Evolutionary conservation across 148 eudicot genomes (phyloP).

Genomic region (Amaranthus palmeri): DNA sequence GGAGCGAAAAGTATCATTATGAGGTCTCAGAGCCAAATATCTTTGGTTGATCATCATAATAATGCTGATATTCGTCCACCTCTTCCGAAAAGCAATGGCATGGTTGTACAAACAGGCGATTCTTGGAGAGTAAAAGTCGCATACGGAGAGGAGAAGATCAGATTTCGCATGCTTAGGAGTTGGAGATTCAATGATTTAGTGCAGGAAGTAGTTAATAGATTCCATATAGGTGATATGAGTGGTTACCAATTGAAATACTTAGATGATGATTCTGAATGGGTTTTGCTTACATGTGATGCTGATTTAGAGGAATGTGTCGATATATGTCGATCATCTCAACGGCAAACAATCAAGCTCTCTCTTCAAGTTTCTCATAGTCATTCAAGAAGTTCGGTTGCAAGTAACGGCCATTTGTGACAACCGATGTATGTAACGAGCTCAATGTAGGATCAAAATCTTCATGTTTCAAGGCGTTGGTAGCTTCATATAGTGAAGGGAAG

Average conservation of each 20-base stretch:
- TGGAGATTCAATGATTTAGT: conserved; percentile 53
- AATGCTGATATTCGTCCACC: conserved; percentile 30
- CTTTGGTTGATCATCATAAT: conserved; percentile 33
- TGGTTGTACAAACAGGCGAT: conserved; percentile 27
- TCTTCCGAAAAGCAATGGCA: conserved; percentile 22
- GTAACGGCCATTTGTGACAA: conserved; percentile 33
- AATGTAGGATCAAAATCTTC: neutral
- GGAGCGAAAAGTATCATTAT: conserved; percentile 29
- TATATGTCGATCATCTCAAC: conserved; percentile 39
- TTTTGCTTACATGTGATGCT: conserved; percentile 69
- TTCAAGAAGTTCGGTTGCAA: conserved; percentile 51
- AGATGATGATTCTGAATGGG: conserved; percentile 93
- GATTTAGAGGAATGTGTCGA: conserved; percentile 87
- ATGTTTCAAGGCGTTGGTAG: neutral
- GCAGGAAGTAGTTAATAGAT: conserved; percentile 58
- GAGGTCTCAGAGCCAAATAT: conserved; percentile 50
- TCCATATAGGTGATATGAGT: conserved; percentile 49
- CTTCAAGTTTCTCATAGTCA: conserved; percentile 40
- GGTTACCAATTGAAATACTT: conserved; percentile 75
- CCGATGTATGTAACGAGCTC: neutral
- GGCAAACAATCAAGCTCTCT: conserved; percentile 56
- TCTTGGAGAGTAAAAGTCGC: conserved; percentile 57
- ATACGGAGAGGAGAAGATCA: conserved; percentile 65
- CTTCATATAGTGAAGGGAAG: conserved; percentile 1
- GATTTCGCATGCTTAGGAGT: conserved; percentile 53